Conservation (phyloP, 2,329 filamentous ascomycete genomes). For the Penicillium sp. region DNA sequence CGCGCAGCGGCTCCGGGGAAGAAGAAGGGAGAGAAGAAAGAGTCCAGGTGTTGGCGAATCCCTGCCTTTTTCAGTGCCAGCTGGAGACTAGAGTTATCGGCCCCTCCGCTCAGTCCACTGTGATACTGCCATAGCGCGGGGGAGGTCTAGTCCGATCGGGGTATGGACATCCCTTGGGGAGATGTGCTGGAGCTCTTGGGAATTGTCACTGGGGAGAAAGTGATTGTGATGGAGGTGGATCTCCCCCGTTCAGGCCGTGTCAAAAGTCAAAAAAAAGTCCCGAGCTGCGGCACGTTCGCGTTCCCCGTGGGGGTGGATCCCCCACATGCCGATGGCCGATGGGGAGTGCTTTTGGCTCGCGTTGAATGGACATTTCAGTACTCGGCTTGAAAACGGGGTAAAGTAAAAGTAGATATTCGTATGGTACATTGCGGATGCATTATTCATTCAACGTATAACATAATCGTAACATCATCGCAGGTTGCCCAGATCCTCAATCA, state of each 20-base stretch:
- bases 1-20: slow-evolving; percentile 6
- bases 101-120: not conserved
- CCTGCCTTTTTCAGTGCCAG: not conserved
- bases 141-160: not conserved
- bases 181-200: not conserved
- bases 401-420: not conserved
- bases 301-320: slow-evolving; percentile 12
- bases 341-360: not conserved
- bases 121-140: not conserved
- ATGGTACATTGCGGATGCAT: not conserved
- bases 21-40: not conserved
- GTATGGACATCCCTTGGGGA: not conserved
- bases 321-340: slow-evolving; percentile 10
- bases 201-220: not conserved
- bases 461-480: slow-evolving; percentile 8
- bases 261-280: not conserved
- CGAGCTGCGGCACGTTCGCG: not conserved
- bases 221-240: not conserved
- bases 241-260: not conserved
- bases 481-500: slow-evolving; percentile 20
- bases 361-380: not conserved
- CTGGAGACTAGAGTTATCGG: not conserved
- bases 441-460: not conserved
- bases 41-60: not conserved
- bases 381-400: not conserved